Percentiles rank a stretch among this genome's conserved stretches.
phyloP scores from a whole-genome alignment of 768 basidiomycete genomes.

The Neoboletus subvelutipes region DNA sequence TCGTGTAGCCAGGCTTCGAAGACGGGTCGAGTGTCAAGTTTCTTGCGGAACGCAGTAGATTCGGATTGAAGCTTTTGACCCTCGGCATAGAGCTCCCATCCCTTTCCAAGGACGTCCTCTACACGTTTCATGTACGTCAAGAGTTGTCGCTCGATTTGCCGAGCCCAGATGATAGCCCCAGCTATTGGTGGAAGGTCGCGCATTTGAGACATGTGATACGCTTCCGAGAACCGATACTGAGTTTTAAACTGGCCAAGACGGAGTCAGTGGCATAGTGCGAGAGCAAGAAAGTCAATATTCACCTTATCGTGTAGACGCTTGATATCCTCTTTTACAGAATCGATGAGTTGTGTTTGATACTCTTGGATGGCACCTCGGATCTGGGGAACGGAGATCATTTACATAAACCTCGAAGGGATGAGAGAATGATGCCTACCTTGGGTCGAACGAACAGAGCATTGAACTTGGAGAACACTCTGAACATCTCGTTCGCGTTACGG shows the following conservation, averaged over 20 bases:
- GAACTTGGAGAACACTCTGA: constrained; percentile 97
- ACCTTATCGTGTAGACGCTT: constrained; percentile 93
- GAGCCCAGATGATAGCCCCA: constrained; percentile 97
- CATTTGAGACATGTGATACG: constrained; percentile 98
- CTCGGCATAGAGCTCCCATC: constrained; percentile 99
- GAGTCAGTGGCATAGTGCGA: background rate
- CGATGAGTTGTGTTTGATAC: constrained; percentile 97
- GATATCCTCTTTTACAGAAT: constrained; percentile 98
- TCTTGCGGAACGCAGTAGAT: constrained; percentile 87
- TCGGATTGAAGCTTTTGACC: constrained; percentile 96
- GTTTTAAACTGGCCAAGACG: constrained; percentile 73
- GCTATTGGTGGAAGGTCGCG: constrained; percentile 98
- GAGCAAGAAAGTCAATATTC: background rate
- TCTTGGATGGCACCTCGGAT: constrained; percentile 99
- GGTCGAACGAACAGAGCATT: constrained; percentile 95
- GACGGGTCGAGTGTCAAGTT: constrained; percentile 91
- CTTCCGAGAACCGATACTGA: constrained; percentile 92
- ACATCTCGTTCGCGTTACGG: constrained; percentile 98
- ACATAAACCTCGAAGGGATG: background rate
- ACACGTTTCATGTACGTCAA: constrained; percentile 98
- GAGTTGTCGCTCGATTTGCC: constrained; percentile 97
- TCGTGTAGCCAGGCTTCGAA: constrained; percentile 97
- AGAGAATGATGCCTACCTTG: constrained; percentile 54
- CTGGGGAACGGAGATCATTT: constrained; percentile 35
- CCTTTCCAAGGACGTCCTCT: constrained; percentile 96